Conservation (phyloP, 1,284 basidiomycete species). For the Hortiboletus rubellus region DNA sequence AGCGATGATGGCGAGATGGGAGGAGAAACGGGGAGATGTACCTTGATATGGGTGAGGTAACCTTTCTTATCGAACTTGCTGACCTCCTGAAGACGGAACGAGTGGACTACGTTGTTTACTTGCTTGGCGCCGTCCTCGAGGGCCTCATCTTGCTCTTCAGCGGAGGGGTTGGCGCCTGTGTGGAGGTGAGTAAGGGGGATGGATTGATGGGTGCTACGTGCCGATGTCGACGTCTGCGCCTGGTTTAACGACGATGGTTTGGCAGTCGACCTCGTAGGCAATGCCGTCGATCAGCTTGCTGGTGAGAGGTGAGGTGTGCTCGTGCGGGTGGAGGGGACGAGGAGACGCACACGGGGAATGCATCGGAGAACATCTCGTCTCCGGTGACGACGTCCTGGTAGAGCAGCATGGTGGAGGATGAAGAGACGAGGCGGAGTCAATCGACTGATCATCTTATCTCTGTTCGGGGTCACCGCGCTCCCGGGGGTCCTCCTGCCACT, state of each 20-base stretch:
- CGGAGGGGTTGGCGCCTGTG: slow-evolving; percentile 85
- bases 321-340: background rate
- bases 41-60: slow-evolving; percentile 89
- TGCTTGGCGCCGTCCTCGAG: slow-evolving; percentile 75
- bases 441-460: slow-evolving; percentile 24
- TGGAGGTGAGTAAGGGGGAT: slow-evolving; percentile 6
- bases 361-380: slow-evolving; percentile 97
- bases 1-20: slow-evolving; percentile 20
- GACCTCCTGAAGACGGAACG: slow-evolving; percentile 87
- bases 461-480: slow-evolving; percentile 8
- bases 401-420: slow-evolving; percentile 62
- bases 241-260: slow-evolving; percentile 71
- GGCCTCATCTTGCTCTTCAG: slow-evolving; percentile 85
- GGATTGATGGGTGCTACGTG: slow-evolving; percentile 35
- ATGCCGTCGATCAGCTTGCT: slow-evolving; percentile 85
- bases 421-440: slow-evolving; percentile 8
- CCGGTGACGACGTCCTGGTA: slow-evolving; percentile 73
- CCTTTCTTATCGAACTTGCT: slow-evolving; percentile 87
- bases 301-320: slow-evolving; percentile 12
- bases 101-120: slow-evolving; percentile 93
- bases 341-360: slow-evolving; percentile 70
- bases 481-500: slow-evolving; percentile 10
- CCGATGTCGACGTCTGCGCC: slow-evolving; percentile 92
- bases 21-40: slow-evolving; percentile 21
- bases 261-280: slow-evolving; percentile 90